phyloP scores from a whole-genome alignment of 1,284 basidiomycete species.

The Rhodotorula sp. region DNA sequence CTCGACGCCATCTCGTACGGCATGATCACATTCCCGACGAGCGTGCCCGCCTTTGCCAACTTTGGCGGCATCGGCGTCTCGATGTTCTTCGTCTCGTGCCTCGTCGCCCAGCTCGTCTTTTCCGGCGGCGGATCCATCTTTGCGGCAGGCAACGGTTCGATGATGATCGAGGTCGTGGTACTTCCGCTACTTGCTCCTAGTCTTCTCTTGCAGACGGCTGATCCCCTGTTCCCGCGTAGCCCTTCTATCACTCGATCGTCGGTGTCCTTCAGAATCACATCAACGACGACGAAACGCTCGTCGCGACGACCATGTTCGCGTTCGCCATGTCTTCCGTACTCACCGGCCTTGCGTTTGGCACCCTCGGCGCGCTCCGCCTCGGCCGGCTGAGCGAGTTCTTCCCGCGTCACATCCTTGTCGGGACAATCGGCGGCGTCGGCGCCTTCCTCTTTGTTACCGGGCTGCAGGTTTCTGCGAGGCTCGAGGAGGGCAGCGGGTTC shows the following conservation, averaged over 20 bases:
- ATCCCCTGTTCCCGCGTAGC: conserved; percentile 55
- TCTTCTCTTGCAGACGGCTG: too few species aligned
- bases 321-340: conserved; percentile 88
- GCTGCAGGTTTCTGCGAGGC: conserved; percentile 77
- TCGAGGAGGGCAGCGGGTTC: conserved; percentile 78
- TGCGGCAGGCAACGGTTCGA: conserved; percentile 74
- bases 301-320: conserved; percentile 87
- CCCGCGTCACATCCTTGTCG: conserved; percentile 91
- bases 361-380: conserved; percentile 79
- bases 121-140: conserved; percentile 86
- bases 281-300: conserved; percentile 64
- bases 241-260: conserved; percentile 93
- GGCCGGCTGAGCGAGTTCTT: conserved; percentile 93
- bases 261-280: conserved; percentile 67
- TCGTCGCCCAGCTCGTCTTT: conserved; percentile 83
- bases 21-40: conserved; percentile 68
- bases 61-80: conserved; percentile 90
- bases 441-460: conserved; percentile 87
- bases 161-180: conserved; percentile 98
- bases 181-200: conserved; percentile 49
- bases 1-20: conserved; percentile 78
- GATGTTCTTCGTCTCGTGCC: conserved; percentile 78
- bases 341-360: conserved; percentile 84
- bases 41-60: conserved; percentile 69
- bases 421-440: conserved; percentile 95